These are phyloP conservation scores for Nicotiana tabacum DNA, from an alignment of 257 asterid species.

Conservation along the genomic window DNA sequence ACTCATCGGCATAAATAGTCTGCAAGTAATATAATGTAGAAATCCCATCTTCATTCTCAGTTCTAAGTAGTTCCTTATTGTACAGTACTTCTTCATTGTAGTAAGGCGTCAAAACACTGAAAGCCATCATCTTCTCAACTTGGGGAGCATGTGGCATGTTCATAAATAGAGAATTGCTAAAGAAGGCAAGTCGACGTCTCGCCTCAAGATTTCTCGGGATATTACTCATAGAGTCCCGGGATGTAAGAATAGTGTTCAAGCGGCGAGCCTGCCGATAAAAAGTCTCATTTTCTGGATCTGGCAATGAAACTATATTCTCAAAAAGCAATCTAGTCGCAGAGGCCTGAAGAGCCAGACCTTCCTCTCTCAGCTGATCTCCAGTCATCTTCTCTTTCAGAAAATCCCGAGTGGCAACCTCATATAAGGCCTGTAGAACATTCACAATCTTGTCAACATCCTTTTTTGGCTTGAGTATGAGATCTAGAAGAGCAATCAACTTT, in stretches of 20 bases:
- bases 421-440: slow-evolving; percentile 94
- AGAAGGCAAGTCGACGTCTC: slow-evolving; percentile 93
- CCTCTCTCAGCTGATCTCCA: slow-evolving; percentile 74
- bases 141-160: slow-evolving; percentile 99
- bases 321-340: slow-evolving; percentile 72
- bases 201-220: slow-evolving; percentile 96
- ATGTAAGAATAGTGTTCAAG: slow-evolving; percentile 81
- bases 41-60: slow-evolving; percentile 98
- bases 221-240: slow-evolving; percentile 92
- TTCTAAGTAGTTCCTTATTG: slow-evolving; percentile 90
- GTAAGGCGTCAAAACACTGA: slow-evolving; percentile 97
- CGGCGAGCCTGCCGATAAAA: slow-evolving; percentile 92
- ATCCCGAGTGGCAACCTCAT: slow-evolving; percentile 90
- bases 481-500: slow-evolving; percentile 71
- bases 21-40: slow-evolving; percentile 90
- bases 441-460: slow-evolving; percentile 64
- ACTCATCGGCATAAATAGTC: slow-evolving; percentile 92
- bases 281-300: slow-evolving; percentile 53
- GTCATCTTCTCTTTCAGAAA: slow-evolving; percentile 67
- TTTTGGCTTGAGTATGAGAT: slow-evolving; percentile 58
- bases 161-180: slow-evolving; percentile 98
- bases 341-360: slow-evolving; percentile 78
- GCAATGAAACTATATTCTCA: slow-evolving; percentile 72
- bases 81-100: slow-evolving; percentile 88
- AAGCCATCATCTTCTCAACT: slow-evolving; percentile 97